Base-by-base conservation (phyloP, 768 basidiomycete genomes). In the Russula sp. region DNA sequence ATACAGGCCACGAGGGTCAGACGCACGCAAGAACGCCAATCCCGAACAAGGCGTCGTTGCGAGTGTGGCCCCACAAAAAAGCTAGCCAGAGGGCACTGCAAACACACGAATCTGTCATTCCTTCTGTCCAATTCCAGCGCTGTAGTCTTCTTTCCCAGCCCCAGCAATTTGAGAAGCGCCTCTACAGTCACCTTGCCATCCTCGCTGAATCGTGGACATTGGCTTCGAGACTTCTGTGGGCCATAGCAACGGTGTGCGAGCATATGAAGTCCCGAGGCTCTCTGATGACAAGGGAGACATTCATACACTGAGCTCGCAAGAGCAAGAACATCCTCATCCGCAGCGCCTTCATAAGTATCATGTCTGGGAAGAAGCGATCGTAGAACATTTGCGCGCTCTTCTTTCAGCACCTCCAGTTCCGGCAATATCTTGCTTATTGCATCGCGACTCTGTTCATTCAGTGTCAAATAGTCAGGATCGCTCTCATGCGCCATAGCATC, bases 1-100 rank as follows among this genome's bases (percentile, higher is more conserved):
- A 14, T 8, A 25, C 16, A 25, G 11, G n/a, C 29, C 25, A 29
- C 22, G 46, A 46, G 4, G 7, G 20, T 32, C 10, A 47, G 55
- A 56, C 46, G 29, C 34, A 61, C 60, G 47, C 60, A 61, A 43
- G 60, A 61, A 6, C 60, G 60, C 60, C 60, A 61, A 38, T 61
- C 60, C 25, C 60, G 54, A 10, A 56, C 52, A 18, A 38, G 43
- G 20, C 60, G 53, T 6, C 60, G 22, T 16, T 13, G 43, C 36
- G 49, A 22, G 20, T 13, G 10, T 29, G 25, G 25, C 25, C 25
- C 25, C 25, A 29, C 25, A 29, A 29, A 29, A 29, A 29, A 29
- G 25, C 25, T 29, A 29, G 25, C 53, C 2, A 55, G 41, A 1
- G 60, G 14, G 34, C 60, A 61, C 13, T 20, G 16, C 14, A 61